A percentile compares a stretch with the other conserved stretches of the same genome.
phyloP scores from a whole-genome alignment of 2,329 filamentous ascomycete species.

The Paraconiothyrium sp. region DNA sequence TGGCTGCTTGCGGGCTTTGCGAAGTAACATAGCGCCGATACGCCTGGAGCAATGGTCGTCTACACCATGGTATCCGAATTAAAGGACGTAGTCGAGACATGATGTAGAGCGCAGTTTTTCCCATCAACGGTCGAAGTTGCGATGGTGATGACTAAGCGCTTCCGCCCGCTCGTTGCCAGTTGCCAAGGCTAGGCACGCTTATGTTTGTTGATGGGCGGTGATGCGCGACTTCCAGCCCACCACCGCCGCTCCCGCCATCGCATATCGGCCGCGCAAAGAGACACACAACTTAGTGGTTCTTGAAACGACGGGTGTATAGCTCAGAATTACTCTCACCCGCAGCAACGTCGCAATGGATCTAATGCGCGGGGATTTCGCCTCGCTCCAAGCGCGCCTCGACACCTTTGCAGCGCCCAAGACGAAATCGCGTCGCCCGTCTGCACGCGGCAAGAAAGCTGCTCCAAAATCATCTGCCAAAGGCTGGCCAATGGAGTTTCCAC shows the following conservation, averaged over 20 bases:
- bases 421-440: constrained; percentile 75
- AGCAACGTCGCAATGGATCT: constrained; percentile 36
- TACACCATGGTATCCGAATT: constrained; percentile 39
- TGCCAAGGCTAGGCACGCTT: constrained; percentile 3
- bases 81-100: constrained; percentile 45
- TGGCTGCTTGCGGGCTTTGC: constrained; percentile 32
- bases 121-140: constrained; percentile 28
- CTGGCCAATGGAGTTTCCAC: constrained; percentile 82
- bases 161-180: not conserved
- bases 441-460: constrained; percentile 64
- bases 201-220: constrained; percentile 22
- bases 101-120: constrained; percentile 33
- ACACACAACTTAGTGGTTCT: not conserved
- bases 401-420: constrained; percentile 76
- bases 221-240: constrained; percentile 6
- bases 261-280: not conserved
- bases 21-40: constrained; percentile 40
- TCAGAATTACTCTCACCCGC: not conserved
- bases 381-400: constrained; percentile 78
- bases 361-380: constrained; percentile 68
- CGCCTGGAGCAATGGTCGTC: constrained; percentile 32
- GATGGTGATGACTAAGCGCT: constrained; percentile 14
- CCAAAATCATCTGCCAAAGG: constrained; percentile 39
- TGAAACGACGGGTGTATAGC: not conserved
- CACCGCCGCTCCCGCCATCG: not conserved